These are phyloP conservation scores for Mycosphaerella sp. DNA, from an alignment of 2,329 filamentous ascomycete species.

Conservation along the genomic window DNA sequence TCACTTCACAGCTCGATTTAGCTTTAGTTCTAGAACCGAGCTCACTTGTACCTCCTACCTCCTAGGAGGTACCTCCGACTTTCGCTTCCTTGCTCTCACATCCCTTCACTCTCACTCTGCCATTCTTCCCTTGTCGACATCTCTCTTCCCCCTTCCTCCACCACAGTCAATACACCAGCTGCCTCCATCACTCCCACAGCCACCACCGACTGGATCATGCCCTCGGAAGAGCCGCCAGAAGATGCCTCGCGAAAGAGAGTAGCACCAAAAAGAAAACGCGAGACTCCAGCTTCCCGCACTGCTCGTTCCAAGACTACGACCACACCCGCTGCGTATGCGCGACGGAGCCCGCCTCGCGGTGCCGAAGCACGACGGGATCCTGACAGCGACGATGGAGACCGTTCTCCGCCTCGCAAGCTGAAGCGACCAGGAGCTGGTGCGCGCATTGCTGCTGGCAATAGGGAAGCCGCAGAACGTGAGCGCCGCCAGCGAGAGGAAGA, in stretches of 20 bases:
- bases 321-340: slow-evolving; percentile 31
- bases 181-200: not conserved
- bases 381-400: slow-evolving; percentile 24
- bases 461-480: slow-evolving; percentile 58
- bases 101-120: too few species aligned
- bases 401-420: slow-evolving; percentile 33
- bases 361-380: slow-evolving; percentile 16
- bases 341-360: slow-evolving; percentile 30
- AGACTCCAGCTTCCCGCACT: slow-evolving; percentile 25
- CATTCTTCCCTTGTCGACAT: too few species aligned
- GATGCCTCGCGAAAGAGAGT: slow-evolving; percentile 12
- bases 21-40: too few species aligned
- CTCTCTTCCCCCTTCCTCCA: not conserved
- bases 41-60: too few species aligned
- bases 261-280: slow-evolving; percentile 29
- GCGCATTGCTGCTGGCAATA: slow-evolving; percentile 61
- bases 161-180: not conserved
- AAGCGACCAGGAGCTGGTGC: slow-evolving; percentile 36
- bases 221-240: slow-evolving; percentile 21
- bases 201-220: slow-evolving; percentile 8
- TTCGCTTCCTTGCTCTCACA: too few species aligned
- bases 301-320: slow-evolving; percentile 22
- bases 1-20: too few species aligned
- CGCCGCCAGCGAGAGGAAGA: slow-evolving; percentile 38
- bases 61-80: too few species aligned